Evolutionary conservation across 805 yeast species (phyloP).

Genomic region (Metschnikowia dekortorum): DNA sequence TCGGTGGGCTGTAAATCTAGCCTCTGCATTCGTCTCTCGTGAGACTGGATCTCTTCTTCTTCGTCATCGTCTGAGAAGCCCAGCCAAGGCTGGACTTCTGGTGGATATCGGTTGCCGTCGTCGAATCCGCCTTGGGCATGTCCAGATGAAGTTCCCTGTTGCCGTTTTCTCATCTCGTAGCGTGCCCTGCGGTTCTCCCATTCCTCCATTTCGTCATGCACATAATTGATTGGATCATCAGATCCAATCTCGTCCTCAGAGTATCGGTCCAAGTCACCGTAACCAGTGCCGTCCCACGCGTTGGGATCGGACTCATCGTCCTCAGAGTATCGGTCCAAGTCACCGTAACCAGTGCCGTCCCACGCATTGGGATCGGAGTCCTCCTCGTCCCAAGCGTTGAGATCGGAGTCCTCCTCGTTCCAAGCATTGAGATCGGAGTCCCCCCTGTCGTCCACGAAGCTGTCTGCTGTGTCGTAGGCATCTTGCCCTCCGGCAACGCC

Average conservation of each 20-base stretch:
- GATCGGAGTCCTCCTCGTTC: neutral
- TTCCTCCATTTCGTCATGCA: neutral
- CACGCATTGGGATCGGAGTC: neutral
- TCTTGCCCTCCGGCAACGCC: constrained; percentile 12
- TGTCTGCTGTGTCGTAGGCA: constrained; percentile 17
- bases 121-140: neutral
- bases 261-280: neutral
- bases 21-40: neutral
- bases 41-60: neutral
- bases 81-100: constrained; percentile 3
- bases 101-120: neutral
- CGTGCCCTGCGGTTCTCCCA: neutral
- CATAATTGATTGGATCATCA: neutral
- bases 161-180: neutral
- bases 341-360: neutral
- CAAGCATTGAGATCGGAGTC: neutral
- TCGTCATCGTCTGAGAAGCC: constrained; percentile 7
- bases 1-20: neutral
- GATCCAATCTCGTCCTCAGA: neutral
- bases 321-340: neutral
- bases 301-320: neutral
- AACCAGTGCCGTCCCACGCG: neutral
- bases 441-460: constrained; percentile 15
- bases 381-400: neutral
- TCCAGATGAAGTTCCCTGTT: neutral